Evolutionary conservation across 1,284 basidiomycete species (phyloP).

Genomic region (Tilletia setariae): DNA sequence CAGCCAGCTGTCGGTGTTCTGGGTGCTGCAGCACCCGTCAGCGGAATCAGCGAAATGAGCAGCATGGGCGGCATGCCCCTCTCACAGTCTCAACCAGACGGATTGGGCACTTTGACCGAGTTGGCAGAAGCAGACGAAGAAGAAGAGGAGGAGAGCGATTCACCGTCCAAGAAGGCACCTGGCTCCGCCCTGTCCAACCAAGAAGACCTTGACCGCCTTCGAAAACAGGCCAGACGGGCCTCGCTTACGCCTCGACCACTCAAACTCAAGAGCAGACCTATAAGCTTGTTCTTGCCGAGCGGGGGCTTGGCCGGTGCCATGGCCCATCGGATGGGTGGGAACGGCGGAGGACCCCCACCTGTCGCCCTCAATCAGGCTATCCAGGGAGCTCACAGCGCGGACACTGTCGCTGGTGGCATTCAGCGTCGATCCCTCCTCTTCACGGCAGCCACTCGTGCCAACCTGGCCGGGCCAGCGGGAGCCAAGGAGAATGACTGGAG

Average conservation of each 20-base stretch:
- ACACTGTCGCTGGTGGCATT: neutral
- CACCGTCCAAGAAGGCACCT: conserved; percentile 33
- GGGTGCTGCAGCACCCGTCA: no score
- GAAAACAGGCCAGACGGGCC: conserved; percentile 34
- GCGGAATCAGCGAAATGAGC: no score
- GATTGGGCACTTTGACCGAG: neutral
- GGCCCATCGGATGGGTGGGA: neutral
- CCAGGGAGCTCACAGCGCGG: neutral
- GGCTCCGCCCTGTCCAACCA: conserved; percentile 34
- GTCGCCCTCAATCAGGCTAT: neutral
- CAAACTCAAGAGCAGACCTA: conserved; percentile 46
- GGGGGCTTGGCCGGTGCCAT: neutral
- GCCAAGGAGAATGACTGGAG: neutral
- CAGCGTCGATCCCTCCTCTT: conserved; percentile 6
- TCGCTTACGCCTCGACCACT: conserved; percentile 42
- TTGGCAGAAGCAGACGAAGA: conserved; percentile 2
- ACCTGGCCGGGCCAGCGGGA: no score
- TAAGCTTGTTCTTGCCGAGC: conserved; percentile 38
- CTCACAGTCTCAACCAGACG: conserved; percentile 7
- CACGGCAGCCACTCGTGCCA: neutral
- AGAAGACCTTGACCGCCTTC: conserved; percentile 35
- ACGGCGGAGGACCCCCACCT: neutral
- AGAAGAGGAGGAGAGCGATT: conserved; percentile 5
- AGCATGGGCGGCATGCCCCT: no score
- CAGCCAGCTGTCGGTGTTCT: neutral